These are phyloP conservation scores for Alternaria rosae DNA, from an alignment of 2,329 filamentous ascomycete genomes.

Conservation along the genomic window DNA sequence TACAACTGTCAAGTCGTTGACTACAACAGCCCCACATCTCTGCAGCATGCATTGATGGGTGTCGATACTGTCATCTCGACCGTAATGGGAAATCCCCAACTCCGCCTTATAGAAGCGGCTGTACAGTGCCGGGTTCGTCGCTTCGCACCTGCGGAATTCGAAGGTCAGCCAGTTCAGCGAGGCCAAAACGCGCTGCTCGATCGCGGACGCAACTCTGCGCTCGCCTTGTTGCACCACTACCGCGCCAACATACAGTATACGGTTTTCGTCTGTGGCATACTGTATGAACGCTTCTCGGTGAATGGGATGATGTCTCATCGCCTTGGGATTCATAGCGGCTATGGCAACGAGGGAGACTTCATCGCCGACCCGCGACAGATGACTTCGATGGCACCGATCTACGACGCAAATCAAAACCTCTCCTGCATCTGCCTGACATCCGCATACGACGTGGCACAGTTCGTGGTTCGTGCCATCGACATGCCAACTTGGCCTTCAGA, in stretches of 20 bases:
- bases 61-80: constrained; percentile 80
- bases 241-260: constrained; percentile 69
- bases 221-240: constrained; percentile 65
- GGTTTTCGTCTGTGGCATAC: constrained; percentile 75
- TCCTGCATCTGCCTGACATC: constrained; percentile 69
- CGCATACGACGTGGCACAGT: constrained; percentile 73
- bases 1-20: constrained; percentile 75
- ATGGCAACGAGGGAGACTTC: constrained; percentile 68
- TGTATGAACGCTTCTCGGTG: constrained; percentile 77
- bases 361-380: constrained; percentile 68
- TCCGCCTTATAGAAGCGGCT: constrained; percentile 76
- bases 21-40: constrained; percentile 65
- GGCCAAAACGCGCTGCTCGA: constrained; percentile 67
- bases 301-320: constrained; percentile 67
- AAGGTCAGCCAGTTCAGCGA: constrained; percentile 67
- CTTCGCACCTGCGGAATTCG: constrained; percentile 80
- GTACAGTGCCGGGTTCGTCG: constrained; percentile 68
- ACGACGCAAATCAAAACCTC: constrained; percentile 57
- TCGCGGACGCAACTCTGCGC: constrained; percentile 64
- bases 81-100: constrained; percentile 69
- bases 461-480: constrained; percentile 73
- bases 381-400: constrained; percentile 67
- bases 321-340: constrained; percentile 65
- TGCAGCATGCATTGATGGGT: constrained; percentile 72
- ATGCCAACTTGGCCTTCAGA: constrained; percentile 72